phyloP scores from a whole-genome alignment of 768 basidiomycete genomes.

The Russula lepida region DNA sequence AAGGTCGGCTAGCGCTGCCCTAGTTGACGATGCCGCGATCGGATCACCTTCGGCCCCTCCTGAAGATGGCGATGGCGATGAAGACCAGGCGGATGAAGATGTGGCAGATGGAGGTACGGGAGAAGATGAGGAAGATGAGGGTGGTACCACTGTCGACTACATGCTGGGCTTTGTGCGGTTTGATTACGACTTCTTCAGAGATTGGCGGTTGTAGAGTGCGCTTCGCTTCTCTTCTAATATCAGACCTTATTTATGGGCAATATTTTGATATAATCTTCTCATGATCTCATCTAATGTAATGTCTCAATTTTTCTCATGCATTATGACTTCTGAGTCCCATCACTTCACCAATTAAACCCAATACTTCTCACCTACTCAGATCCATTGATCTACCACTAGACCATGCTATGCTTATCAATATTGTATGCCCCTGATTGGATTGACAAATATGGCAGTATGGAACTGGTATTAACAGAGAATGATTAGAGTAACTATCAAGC shows the following conservation, averaged over 20 bases:
- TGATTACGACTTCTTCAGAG: slow-evolving; percentile 63
- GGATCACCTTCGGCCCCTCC: slow-evolving; percentile 1
- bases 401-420: not conserved
- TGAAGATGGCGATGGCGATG: slow-evolving; percentile 11
- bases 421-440: not conserved
- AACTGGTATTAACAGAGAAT: not conserved
- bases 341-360: too few relatives aligned
- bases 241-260: not conserved
- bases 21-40: slow-evolving; percentile 8
- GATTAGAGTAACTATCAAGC: not conserved
- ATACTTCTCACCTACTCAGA: not conserved
- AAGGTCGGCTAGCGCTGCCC: slow-evolving; percentile 13
- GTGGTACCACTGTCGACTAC: slow-evolving; percentile 74
- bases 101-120: slow-evolving; percentile 26
- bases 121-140: slow-evolving; percentile 39
- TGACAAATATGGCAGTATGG: not conserved
- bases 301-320: not conserved
- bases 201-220: slow-evolving; percentile 50
- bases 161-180: slow-evolving; percentile 62
- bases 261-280: not conserved
- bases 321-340: too few relatives aligned
- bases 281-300: not conserved
- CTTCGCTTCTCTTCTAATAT: not conserved
- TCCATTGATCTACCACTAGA: not conserved
- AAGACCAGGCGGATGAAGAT: slow-evolving; percentile 22